Conservation (phyloP, 768 basidiomycete genomes). For the Pluteus cervinus region DNA sequence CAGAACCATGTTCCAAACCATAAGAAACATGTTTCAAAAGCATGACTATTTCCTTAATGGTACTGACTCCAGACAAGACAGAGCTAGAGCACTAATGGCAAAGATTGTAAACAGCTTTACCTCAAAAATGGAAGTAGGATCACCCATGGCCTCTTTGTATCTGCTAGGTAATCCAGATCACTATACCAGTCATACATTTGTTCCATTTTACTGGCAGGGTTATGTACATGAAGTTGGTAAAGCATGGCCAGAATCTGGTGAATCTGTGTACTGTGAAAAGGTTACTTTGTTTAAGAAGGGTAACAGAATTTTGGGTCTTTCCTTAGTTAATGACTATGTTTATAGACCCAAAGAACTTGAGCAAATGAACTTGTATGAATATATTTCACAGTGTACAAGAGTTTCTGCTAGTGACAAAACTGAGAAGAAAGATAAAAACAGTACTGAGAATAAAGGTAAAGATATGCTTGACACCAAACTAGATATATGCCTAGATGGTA, state of each 20-base stretch:
- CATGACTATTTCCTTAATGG: slow-evolving; percentile 8
- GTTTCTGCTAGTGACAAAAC: slow-evolving; percentile 3
- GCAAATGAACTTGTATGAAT: slow-evolving; percentile 22
- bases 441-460: neutral
- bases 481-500: neutral
- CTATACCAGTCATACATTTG: slow-evolving; percentile 23
- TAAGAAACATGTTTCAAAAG: slow-evolving; percentile 8
- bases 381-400: slow-evolving; percentile 11
- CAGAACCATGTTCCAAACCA: slow-evolving; percentile 1
- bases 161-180: slow-evolving; percentile 25
- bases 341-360: slow-evolving; percentile 16
- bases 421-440: slow-evolving; percentile 3
- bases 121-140: slow-evolving; percentile 24
- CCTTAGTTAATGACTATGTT: slow-evolving; percentile 15
- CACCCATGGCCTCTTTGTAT: slow-evolving; percentile 24
- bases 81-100: slow-evolving; percentile 12
- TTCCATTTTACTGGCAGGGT: slow-evolving; percentile 20
- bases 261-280: slow-evolving; percentile 11
- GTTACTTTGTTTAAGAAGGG: slow-evolving; percentile 12
- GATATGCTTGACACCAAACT: neutral
- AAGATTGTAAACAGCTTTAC: too few species aligned
- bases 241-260: slow-evolving; percentile 9
- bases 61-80: slow-evolving; percentile 2
- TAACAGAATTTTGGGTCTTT: slow-evolving; percentile 13
- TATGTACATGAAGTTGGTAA: slow-evolving; percentile 19